These are phyloP conservation scores for Aquilaria malaccensis DNA, from an alignment of 345 rosid species.

Conservation along the genomic window DNA sequence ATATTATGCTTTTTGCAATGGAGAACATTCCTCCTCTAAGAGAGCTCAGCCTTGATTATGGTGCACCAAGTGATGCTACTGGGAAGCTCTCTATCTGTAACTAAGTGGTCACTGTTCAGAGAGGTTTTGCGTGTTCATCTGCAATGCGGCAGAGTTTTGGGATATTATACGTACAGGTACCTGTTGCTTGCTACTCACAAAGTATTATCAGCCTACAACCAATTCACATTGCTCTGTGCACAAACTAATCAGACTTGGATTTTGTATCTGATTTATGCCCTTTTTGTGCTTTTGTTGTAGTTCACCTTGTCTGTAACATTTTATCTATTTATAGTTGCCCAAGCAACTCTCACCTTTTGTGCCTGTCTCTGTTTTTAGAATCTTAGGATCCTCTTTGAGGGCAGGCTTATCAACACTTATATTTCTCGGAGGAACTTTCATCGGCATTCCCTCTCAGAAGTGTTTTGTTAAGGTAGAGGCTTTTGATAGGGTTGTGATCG, in stretches of 20 bases:
- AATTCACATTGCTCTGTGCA: not conserved
- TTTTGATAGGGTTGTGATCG: too few relatives aligned
- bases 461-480: too few relatives aligned
- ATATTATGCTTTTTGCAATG: constrained; percentile 80
- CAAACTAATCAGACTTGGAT: too few relatives aligned
- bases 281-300: constrained; percentile 10
- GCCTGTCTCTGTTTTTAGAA: too few relatives aligned
- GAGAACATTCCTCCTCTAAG: constrained; percentile 88
- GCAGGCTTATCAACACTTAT: too few relatives aligned
- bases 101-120: constrained; percentile 19
- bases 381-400: too few relatives aligned
- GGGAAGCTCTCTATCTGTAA: constrained; percentile 80
- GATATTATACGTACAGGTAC: constrained; percentile 31
- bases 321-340: too few relatives aligned
- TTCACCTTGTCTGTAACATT: not conserved
- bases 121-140: constrained; percentile 15
- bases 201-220: not conserved
- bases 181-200: not conserved
- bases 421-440: too few relatives aligned
- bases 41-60: constrained; percentile 94
- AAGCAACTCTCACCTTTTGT: too few relatives aligned
- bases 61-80: constrained; percentile 70
- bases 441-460: too few relatives aligned
- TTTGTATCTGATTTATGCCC: not conserved
- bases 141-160: constrained; percentile 14